A percentile compares a stretch with the other conserved stretches of the same genome.
Evolutionary conservation across 2,329 filamentous ascomycete species (phyloP).

Genomic region (Ophiostoma perfectum): DNA sequence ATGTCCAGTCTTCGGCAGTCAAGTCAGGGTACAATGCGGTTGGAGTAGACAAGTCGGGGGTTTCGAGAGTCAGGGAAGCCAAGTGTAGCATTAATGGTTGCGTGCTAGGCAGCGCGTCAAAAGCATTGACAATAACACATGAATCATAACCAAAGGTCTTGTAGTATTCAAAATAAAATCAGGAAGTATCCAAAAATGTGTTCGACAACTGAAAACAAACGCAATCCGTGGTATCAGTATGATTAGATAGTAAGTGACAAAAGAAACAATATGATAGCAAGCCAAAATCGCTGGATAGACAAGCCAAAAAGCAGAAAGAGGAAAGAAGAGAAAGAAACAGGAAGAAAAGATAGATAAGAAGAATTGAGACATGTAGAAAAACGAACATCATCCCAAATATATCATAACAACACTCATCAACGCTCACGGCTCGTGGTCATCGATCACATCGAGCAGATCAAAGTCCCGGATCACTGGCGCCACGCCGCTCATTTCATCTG

Average conservation of each 20-base stretch:
- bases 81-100: too few relatives aligned
- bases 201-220: background rate
- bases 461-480: constrained; percentile 36
- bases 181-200: background rate
- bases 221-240: background rate
- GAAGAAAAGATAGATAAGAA: background rate
- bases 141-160: background rate
- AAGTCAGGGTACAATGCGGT: too few relatives aligned
- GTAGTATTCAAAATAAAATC: background rate
- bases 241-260: background rate
- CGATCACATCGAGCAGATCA: constrained; percentile 35
- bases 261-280: background rate
- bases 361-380: background rate
- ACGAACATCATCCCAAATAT: background rate
- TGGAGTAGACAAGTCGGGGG: too few relatives aligned
- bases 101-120: too few relatives aligned
- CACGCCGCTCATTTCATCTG: constrained; percentile 27
- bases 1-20: background rate
- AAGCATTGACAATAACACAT: too few relatives aligned
- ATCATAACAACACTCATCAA: too few relatives aligned
- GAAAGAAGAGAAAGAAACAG: background rate
- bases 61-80: too few relatives aligned
- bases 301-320: background rate
- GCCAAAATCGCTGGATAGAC: background rate
- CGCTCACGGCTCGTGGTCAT: constrained; percentile 30